Evolutionary conservation across 169 alveolate species (phyloP).

Genomic region (Prorocentrum cordatum): DNA sequence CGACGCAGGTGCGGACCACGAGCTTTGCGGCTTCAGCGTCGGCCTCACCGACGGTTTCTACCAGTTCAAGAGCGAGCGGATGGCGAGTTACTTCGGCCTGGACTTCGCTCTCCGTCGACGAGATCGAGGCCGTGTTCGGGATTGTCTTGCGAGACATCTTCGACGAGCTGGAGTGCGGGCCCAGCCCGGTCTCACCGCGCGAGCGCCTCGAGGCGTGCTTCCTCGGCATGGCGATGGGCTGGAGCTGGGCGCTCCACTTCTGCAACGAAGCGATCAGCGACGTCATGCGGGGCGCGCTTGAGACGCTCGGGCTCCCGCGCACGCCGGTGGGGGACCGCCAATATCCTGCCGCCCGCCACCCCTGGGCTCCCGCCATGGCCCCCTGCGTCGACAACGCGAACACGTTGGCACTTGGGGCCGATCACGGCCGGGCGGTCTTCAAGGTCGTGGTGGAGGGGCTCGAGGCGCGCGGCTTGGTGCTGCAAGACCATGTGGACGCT

Average conservation of each 20-base stretch:
- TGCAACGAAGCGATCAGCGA: background rate
- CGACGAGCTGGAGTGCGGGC: background rate
- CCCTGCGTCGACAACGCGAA: background rate
- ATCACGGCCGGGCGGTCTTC: no score
- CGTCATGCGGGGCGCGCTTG: background rate
- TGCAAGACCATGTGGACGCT: no score
- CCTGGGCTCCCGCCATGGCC: background rate
- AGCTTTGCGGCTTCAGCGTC: background rate
- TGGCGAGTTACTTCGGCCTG: background rate
- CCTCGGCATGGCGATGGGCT: background rate
- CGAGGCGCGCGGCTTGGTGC: no score
- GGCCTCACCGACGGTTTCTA: background rate
- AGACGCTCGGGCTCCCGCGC: background rate
- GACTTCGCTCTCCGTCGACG: background rate
- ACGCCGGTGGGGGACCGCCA: background rate
- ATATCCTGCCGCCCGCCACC: background rate
- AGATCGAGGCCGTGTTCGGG: background rate
- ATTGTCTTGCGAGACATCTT: background rate
- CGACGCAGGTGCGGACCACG: background rate
- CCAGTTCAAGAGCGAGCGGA: background rate
- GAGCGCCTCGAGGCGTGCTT: background rate
- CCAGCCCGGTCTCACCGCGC: background rate
- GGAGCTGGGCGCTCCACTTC: background rate
- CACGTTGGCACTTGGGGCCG: no score
- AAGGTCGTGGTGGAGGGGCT: no score